phyloP scores from a whole-genome alignment of 441 rosid species.

The Erodium trifolium region DNA sequence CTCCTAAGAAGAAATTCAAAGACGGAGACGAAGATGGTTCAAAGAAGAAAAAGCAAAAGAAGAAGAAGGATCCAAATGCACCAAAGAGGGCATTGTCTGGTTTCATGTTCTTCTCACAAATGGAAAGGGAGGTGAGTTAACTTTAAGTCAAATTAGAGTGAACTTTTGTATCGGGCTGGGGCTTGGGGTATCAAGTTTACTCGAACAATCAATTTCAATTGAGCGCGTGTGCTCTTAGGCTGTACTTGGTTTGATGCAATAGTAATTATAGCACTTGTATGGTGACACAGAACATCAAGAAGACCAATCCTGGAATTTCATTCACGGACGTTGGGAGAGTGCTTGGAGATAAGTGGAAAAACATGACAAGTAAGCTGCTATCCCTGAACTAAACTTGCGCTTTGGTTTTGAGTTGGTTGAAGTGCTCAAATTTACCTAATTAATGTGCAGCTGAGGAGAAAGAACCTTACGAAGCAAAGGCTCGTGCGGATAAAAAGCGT shows the following conservation, averaged over 20 bases:
- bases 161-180: too few species aligned
- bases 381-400: background rate
- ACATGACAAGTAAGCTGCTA: constrained; percentile 50
- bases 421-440: background rate
- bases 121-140: constrained; percentile 72
- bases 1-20: constrained; percentile 58
- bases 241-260: background rate
- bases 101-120: constrained; percentile 68
- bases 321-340: constrained; percentile 54
- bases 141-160: background rate
- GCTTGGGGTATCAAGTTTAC: too few species aligned
- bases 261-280: background rate
- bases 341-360: constrained; percentile 78
- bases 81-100: constrained; percentile 85
- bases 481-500: constrained; percentile 66
- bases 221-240: background rate
- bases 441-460: constrained; percentile 57
- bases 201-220: background rate
- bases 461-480: constrained; percentile 76
- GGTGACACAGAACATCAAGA: constrained; percentile 55
- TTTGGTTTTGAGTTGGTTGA: background rate
- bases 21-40: constrained; percentile 60
- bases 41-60: constrained; percentile 74
- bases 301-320: constrained; percentile 63
- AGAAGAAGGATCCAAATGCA: constrained; percentile 95